Evolutionary conservation across 805 yeast species (phyloP), one percentile per base, ranked within the genome.

Genomic region (Ogataea pini): DNA sequence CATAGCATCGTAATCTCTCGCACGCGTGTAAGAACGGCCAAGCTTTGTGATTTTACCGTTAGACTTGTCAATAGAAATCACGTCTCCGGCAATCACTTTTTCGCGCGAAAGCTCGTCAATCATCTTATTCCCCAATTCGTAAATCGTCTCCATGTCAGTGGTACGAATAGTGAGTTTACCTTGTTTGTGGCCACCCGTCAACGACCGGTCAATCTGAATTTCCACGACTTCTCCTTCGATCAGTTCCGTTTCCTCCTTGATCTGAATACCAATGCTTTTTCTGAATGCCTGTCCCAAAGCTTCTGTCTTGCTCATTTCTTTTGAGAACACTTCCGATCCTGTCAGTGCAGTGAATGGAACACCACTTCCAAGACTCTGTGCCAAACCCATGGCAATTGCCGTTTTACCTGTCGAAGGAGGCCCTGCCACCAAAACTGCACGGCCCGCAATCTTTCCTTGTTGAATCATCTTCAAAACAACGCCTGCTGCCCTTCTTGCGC

Each of bases 381-480:
- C 89, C 48, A 94, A 83, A 1, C 97, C 99, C 60, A 94, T 76
- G 0, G 98, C 98, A 61, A 94, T 77, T 1, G 99, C 99, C 2
- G 99, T 94, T 67, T 94, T 94, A 64, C 99, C 99, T 5, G 98
- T 92, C 0, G 98, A 97, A 8, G 99, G 98, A 5, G 96, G 96
- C 44, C 99, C 99, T 0, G 99, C 98, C 46, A 94, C 76, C 51
- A 94, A 71, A 44, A 94, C 83, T n/a, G 97, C 98, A 63, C 92
- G 87, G 24, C 99, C 99, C 44, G 96, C 86, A 85, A 94, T 86
- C 68, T 85, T 89, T 61, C 89, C 89, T 27, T 88, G 84, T 70
- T 90, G 91, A 72, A 94, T 89, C 70, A 94, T 76, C 69, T 94
- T 97, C 33, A 92, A 96, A 54, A 94, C 80, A 46, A 94, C 85